Evolutionary conservation across 306 rosid genomes (phyloP).

Genomic region (Vigna mungo): DNA sequence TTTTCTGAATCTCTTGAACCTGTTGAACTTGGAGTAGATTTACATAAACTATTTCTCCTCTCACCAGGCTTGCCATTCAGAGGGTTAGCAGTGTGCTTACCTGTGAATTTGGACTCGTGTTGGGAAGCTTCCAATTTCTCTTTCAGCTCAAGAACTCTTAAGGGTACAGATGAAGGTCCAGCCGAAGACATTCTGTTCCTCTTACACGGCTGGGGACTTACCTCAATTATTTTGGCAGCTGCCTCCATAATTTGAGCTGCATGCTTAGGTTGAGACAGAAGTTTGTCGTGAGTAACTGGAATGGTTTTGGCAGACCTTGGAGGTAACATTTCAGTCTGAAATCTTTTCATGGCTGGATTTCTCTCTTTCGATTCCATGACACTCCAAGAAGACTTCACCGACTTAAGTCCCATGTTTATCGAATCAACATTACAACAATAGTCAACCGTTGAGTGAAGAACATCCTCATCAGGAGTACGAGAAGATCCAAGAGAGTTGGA

Average conservation of each 20-base stretch:
- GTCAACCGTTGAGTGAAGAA: constrained; percentile 46
- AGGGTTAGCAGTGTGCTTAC: constrained; percentile 29
- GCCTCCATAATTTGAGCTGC: constrained; percentile 74
- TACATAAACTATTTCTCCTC: constrained; percentile 48
- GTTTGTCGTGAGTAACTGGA: constrained; percentile 73
- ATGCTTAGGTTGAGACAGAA: constrained; percentile 67
- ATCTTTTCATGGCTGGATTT: constrained; percentile 61
- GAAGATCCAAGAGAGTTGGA: constrained; percentile 53
- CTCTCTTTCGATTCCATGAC: constrained; percentile 48
- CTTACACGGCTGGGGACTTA: constrained; percentile 59
- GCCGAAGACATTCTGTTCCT: constrained; percentile 52
- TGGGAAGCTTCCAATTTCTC: constrained; percentile 66
- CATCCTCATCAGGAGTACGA: constrained; percentile 50
- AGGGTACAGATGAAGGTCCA: constrained; percentile 69
- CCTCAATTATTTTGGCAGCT: constrained; percentile 78
- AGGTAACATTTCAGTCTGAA: constrained; percentile 78
- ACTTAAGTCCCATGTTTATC: constrained; percentile 52
- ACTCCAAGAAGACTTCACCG: constrained; percentile 57
- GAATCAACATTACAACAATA: constrained; percentile 44
- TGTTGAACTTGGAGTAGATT: constrained; percentile 45
- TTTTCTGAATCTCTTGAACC: constrained; percentile 52
- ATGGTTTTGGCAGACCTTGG: constrained; percentile 81
- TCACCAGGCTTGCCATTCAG: constrained; percentile 48
- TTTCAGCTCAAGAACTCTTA: constrained; percentile 71
- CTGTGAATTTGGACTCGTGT: constrained; percentile 53